These are phyloP conservation scores for Xerocomellus amylosporus DNA, from an alignment of 768 basidiomycete genomes.

Conservation along the genomic window DNA sequence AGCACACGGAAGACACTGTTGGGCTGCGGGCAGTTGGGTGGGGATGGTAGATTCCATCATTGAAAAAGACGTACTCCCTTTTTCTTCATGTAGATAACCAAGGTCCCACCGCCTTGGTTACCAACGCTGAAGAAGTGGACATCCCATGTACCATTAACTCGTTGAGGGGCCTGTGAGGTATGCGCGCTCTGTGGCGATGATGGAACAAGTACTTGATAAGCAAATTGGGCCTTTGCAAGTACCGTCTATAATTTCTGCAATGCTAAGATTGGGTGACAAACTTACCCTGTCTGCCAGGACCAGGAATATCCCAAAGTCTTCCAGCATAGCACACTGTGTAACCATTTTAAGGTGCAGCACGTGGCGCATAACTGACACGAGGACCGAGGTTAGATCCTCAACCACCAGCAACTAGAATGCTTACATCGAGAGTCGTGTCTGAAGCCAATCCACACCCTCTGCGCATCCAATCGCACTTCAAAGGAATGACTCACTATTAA, in stretches of 20 bases:
- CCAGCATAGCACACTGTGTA: conserved; percentile 92
- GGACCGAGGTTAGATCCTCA: conserved; percentile 5
- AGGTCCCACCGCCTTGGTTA: conserved; percentile 76
- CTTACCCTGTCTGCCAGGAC: conserved; percentile 88
- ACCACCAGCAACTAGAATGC: background rate
- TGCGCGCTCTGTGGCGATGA: conserved; percentile 69
- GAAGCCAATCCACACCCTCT: conserved; percentile 92
- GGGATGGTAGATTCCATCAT: conserved; percentile 5
- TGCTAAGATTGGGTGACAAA: background rate
- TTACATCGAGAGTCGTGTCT: conserved; percentile 82
- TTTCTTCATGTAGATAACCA: conserved; percentile 95
- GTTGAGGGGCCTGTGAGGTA: conserved; percentile 79
- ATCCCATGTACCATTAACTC: conserved; percentile 85
- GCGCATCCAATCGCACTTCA: conserved; percentile 95
- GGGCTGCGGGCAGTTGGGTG: conserved; percentile 38
- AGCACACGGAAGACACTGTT: conserved; percentile 95
- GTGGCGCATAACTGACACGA: conserved; percentile 72
- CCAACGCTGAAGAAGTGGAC: conserved; percentile 97
- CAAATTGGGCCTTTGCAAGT: conserved; percentile 67
- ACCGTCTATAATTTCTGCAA: background rate
- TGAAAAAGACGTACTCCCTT: conserved; percentile 57
- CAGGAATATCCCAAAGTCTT: conserved; percentile 95
- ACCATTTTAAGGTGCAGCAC: conserved; percentile 93
- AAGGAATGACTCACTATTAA: too few species aligned
- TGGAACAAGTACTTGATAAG: conserved; percentile 94